phyloP scores from a whole-genome alignment of 352 stramenopile genomes.

The Phytopythium cucurbitacearum region DNA sequence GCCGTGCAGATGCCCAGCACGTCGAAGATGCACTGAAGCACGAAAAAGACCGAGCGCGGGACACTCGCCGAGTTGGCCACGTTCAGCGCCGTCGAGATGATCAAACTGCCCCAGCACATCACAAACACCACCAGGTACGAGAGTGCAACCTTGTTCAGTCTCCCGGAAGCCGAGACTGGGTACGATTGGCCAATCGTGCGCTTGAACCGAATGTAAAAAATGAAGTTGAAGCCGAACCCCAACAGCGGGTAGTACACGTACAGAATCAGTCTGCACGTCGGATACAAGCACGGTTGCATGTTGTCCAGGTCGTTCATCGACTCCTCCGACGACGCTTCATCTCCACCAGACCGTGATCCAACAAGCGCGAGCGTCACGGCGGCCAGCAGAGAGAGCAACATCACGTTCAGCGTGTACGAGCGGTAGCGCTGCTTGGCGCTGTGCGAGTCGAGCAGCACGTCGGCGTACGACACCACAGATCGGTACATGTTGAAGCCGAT shows the following conservation, averaged over 20 bases:
- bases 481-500: constrained; percentile 82
- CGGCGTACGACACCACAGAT: constrained; percentile 69
- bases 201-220: constrained; percentile 78
- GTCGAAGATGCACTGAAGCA: constrained; percentile 67
- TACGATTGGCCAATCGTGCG: constrained; percentile 70
- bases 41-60: constrained; percentile 29
- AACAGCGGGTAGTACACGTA: constrained; percentile 77
- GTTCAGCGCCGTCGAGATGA: constrained; percentile 52
- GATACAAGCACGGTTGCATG: constrained; percentile 61
- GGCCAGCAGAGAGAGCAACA: constrained; percentile 54
- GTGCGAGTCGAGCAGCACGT: constrained; percentile 65
- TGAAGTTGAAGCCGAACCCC: constrained; percentile 71
- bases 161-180: constrained; percentile 55
- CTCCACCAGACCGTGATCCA: constrained; percentile 31
- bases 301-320: constrained; percentile 29
- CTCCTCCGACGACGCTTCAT: constrained; percentile 23
- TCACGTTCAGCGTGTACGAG: constrained; percentile 63
- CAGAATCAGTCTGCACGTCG: constrained; percentile 61
- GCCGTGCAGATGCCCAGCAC: constrained; percentile 60
- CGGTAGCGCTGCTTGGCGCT: constrained; percentile 53
- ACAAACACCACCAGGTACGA: constrained; percentile 71
- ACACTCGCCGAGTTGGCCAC: constrained; percentile 20
- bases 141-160: constrained; percentile 63
- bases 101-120: constrained; percentile 70
- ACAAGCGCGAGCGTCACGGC: constrained; percentile 58